Evolutionary conservation across 768 basidiomycete species (phyloP), one percentile per base, ranked within the genome.

Genomic region (Boletus rubropictus): DNA sequence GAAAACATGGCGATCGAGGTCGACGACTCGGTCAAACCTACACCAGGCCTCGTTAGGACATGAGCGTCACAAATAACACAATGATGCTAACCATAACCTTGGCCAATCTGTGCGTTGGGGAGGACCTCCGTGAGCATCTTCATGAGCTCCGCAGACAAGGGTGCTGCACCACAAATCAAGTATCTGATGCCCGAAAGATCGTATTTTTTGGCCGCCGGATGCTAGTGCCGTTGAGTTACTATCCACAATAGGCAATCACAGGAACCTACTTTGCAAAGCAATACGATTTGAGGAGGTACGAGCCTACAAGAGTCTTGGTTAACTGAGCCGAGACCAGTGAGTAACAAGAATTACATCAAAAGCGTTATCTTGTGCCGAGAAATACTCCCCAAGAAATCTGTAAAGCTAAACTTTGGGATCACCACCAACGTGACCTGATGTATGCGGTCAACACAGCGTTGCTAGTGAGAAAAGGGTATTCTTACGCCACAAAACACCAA

Each of bases 11-110:
- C 61, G 7, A 75, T 69, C 7, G 76, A 71, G 0, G 81, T 80
- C 46, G 73, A 72, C 0, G 78, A 72, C 58, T 87, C 85, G 0
- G 85, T 86, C 77, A 83, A 75, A 5, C 84, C 83, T 85, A 21
- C 18, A 22, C 39, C 14, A 38, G 21, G 21, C 21, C 18, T 10
- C 21, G 27, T 37, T 37, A 49, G 31, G 15, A 27, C 17, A 9
- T 33, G 24, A 27, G 11, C 21, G n/a, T 25, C 14, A 18, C 24
- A 4, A 20, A 11, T 5, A 42, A 33, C 12, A 22, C 12, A 27
- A 31, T 2, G 3, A 11, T 17, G 53, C 65, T 3, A 21, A 78
- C 81, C 81, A 61, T 80, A 84, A 45, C 78, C 82, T 65, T 84
- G 82, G 8, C 81, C 81, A 39, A 84, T 76, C n/a, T 62, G 64